Conservation (phyloP, 495 filamentous ascomycete genomes). For the Pseudoneurospora amorphoporcata region DNA sequence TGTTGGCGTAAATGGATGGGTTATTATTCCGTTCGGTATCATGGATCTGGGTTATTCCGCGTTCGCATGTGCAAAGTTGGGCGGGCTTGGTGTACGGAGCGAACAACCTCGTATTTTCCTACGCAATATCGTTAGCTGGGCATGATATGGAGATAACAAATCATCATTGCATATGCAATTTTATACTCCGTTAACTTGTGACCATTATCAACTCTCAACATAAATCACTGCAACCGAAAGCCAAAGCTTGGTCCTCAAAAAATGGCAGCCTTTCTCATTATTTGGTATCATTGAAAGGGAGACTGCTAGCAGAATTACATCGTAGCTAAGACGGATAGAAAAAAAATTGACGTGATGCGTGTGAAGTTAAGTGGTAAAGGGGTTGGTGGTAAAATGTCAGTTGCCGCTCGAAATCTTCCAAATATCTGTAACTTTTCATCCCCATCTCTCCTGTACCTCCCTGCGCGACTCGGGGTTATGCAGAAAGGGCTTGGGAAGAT, state of each 20-base stretch:
- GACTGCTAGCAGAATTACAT: slow-evolving; percentile 33
- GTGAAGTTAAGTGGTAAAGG: slow-evolving; percentile 1
- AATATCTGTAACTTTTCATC: slow-evolving; percentile 1
- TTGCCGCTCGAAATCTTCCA: background rate
- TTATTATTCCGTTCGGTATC: background rate
- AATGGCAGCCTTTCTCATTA: slow-evolving; percentile 31
- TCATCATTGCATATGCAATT: background rate
- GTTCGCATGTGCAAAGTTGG: background rate
- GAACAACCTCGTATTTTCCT: background rate
- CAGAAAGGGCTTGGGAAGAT: background rate
- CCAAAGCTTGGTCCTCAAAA: background rate
- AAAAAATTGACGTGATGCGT: slow-evolving; percentile 5
- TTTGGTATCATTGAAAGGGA: slow-evolving; percentile 32
- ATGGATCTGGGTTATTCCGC: background rate
- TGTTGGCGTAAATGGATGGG: background rate
- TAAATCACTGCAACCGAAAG: background rate
- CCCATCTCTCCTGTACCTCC: background rate
- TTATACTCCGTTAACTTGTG: background rate
- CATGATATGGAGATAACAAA: background rate
- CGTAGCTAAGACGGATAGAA: slow-evolving; percentile 22
- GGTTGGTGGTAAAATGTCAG: background rate
- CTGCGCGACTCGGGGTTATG: background rate
- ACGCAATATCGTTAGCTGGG: background rate
- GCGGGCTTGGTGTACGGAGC: background rate
- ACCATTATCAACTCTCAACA: background rate